Percentiles rank a stretch among this genome's conserved stretches.
These are phyloP conservation scores for Salix koriyanagi DNA, from an alignment of 345 rosid genomes.

Conservation along the genomic window DNA sequence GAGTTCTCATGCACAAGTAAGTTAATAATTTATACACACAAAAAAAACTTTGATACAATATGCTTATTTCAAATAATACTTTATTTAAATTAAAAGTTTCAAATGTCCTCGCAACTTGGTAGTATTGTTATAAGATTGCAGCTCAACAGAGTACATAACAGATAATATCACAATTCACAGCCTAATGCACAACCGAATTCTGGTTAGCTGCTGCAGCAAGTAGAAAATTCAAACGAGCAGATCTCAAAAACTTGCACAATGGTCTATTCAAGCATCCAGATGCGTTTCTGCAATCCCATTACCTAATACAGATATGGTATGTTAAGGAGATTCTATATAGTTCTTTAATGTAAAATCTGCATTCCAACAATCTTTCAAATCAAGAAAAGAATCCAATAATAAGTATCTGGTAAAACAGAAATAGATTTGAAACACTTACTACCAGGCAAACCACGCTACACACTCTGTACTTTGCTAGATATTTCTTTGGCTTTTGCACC, in stretches of 20 bases:
- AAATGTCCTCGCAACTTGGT: constrained; percentile 5
- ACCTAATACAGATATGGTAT: constrained; percentile 21
- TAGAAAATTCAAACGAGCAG: constrained; percentile 8
- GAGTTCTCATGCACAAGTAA: no score
- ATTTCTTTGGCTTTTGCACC: constrained; percentile 41
- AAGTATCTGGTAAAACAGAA: neutral
- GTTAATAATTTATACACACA: no score
- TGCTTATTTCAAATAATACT: constrained; percentile 1
- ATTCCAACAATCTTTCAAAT: neutral
- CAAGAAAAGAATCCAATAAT: neutral
- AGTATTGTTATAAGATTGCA: constrained; percentile 5
- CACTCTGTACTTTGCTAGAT: constrained; percentile 47
- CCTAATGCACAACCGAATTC: constrained; percentile 23
- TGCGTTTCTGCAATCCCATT: constrained; percentile 13
- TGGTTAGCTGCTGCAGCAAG: constrained; percentile 18
- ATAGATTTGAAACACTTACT: neutral
- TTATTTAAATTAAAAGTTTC: neutral
- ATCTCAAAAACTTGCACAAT: constrained; percentile 13
- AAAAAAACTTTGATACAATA: neutral
- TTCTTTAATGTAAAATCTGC: constrained; percentile 21
- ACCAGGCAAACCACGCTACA: constrained; percentile 28
- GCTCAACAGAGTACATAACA: constrained; percentile 1
- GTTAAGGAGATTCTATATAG: constrained; percentile 8
- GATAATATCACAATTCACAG: constrained; percentile 13
- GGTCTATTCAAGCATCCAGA: constrained; percentile 20